phyloP scores from a whole-genome alignment of 768 basidiomycete genomes.

The Russula abietina region DNA sequence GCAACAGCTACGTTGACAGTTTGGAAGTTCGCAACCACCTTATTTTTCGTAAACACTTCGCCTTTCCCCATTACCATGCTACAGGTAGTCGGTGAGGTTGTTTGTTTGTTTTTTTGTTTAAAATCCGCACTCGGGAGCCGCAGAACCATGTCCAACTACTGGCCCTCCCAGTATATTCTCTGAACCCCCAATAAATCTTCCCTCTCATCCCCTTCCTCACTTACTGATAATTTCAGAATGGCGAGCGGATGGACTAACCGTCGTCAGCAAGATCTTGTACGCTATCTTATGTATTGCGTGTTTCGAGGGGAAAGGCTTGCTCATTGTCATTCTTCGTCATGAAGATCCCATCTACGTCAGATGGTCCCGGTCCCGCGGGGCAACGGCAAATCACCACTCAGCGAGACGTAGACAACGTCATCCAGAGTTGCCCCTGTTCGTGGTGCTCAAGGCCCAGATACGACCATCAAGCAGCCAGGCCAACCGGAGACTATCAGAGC shows the following conservation, averaged over 20 bases:
- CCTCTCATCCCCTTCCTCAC: not conserved
- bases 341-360: not conserved
- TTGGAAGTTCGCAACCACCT: no score
- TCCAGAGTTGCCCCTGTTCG: not conserved
- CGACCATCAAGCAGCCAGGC: no score
- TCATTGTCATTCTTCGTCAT: not conserved
- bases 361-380: not conserved
- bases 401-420: not conserved
- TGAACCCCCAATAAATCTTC: not conserved
- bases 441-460: not conserved
- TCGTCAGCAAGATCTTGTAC: not conserved
- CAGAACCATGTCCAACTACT: not conserved
- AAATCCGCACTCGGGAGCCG: no score
- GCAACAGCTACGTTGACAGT: no score
- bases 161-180: not conserved
- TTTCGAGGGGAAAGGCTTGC: not conserved
- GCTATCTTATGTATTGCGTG: not conserved
- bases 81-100: no score
- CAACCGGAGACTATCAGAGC: not conserved
- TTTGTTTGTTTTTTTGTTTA: no score
- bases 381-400: not conserved
- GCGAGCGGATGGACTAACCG: not conserved
- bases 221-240: not conserved
- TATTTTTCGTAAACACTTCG: no score
- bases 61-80: no score